phyloP scores from a whole-genome alignment of 78 protist genomes.

The Trichosphaerium sp. region DNA sequence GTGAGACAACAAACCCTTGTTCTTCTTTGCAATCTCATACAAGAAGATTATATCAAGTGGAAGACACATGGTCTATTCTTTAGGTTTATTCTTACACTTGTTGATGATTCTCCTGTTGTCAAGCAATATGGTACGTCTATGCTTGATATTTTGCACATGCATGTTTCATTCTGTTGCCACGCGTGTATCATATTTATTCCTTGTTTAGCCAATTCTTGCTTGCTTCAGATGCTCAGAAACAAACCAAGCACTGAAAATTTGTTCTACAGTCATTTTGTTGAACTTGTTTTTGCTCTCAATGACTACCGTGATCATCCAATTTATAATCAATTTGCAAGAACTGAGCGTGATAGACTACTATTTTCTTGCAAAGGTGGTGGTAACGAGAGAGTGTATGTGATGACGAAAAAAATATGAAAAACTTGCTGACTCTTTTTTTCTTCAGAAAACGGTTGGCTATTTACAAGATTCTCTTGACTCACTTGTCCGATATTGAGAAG shows the following conservation, averaged over 20 bases:
- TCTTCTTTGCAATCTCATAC: conserved; percentile 40
- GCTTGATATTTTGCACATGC: not conserved
- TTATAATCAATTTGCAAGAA: conserved; percentile 22
- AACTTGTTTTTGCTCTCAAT: conserved; percentile 43
- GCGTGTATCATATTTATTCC: not conserved
- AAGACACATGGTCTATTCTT: conserved; percentile 56
- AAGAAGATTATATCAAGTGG: conserved; percentile 69
- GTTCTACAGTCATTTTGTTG: conserved; percentile 45
- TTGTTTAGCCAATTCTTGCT: not conserved
- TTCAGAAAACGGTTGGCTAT: conserved; percentile 28
- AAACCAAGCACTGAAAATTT: not conserved
- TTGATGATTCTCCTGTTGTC: conserved; percentile 23
- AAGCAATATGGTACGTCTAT: not conserved
- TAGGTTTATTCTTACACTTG: conserved; percentile 41
- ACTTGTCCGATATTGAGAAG: conserved; percentile 32
- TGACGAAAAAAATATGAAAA: not conserved
- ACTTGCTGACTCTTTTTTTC: not conserved
- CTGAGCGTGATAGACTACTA: not conserved
- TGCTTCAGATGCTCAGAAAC: not conserved
- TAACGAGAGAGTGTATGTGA: conserved; percentile 1
- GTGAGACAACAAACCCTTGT: conserved; percentile 54
- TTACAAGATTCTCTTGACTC: conserved; percentile 28
- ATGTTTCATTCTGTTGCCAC: not conserved
- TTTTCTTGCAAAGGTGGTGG: not conserved
- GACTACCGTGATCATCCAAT: conserved; percentile 35